Base-by-base conservation (phyloP, 176 grass and related monocot genomes). In the Oryza longistaminata region DNA sequence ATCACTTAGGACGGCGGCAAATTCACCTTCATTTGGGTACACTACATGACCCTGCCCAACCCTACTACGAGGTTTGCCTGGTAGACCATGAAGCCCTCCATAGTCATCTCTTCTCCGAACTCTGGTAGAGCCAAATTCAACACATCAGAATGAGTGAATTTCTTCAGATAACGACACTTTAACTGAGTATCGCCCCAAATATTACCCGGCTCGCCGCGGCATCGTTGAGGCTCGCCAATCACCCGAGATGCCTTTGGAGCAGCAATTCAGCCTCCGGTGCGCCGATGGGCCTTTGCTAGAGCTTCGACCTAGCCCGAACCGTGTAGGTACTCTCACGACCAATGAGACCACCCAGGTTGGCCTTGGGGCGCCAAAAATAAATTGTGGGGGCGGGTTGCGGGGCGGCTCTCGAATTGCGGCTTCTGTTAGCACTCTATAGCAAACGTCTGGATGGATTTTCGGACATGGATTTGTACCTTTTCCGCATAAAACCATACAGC, bases 161-260 rank as follows among this genome's bases (percentile, higher is more conserved):
- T 61, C 24, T 2, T 37, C 11, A 64, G 11, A 3, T 44, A 34
- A 52, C 29, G 52, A 16, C 40, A 13, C 52, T 19, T 16, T 13
- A 70, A 19, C 14, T 44, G 26, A 48, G 53, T 14, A n/a, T 78
- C 78, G 7, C 49, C 16, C 27, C 17, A 79, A 49, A 17, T 31
- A 52, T 85, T 91, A 94, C n/a, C 92, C 82, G 22, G 92, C 65
- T 85, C 78, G 42, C 84, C n/a, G n/a, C 87, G 25, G 83, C 85
- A 81, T 94, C 87, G 15, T 94, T 94, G 78, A 91, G 83, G n/a
- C n/a, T n/a, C n/a, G 81, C 91, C 92, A 11, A 94, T 87, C 67
- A 79, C 81, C 1, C 68, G 76, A 71, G 81, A 85, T 0, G 37
- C 66, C 35, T 73, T 87, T 52, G 77, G 77, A 75, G 73, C n/a